Base-by-base conservation (phyloP, 1,284 basidiomycete genomes). In the Omphalotus olearius region DNA sequence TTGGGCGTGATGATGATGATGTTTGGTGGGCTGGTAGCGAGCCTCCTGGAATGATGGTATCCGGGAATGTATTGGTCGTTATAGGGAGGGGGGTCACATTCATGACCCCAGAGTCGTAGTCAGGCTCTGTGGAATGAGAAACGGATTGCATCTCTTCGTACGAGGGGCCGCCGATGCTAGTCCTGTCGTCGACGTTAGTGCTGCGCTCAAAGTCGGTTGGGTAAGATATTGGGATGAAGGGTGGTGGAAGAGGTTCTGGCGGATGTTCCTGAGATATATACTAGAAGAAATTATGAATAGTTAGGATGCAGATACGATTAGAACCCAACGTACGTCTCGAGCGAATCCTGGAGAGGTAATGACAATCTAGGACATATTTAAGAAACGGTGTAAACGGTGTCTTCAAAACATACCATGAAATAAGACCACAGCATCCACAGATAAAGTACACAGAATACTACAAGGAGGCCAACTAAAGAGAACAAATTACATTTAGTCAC, bases 361-460 rank as follows among this genome's bases (percentile, higher is more conserved):
- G 16, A 86, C 66, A 26, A 85, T 74, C 85, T 85, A 28, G 23
- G 20, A 7, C 26, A 25, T 13, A 43, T 40, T 25, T 33, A 49
- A 33, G 16, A 25, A 23, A 28, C 20, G 38, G 42, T 14, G 17
- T 14, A 1, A 4, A 20, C 9, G 17, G n/a, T 45, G 25, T n/a
- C n/a, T n/a, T n/a, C n/a, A n/a, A n/a, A 20, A 60, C 68, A 44
- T 51, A 87, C 88, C 74, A 77, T 83, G 16, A 74, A 55, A 65
- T 91, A 92, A 3, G 80, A 72, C 87, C 88, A 90, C 0, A 82
- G 50, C 70, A 82, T 79, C 79, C 89, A 83, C n/a, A 84, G 56
- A 48, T 76, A 82, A 13, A 91, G 61, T 2, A 86, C 55, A 36
- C 71, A 71, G 59, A 83, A 89, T 2, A 80, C 73, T 0, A 76